Evolutionary conservation across 352 stramenopile genomes (phyloP).

Genomic region (Elongisporangium anandrum): DNA sequence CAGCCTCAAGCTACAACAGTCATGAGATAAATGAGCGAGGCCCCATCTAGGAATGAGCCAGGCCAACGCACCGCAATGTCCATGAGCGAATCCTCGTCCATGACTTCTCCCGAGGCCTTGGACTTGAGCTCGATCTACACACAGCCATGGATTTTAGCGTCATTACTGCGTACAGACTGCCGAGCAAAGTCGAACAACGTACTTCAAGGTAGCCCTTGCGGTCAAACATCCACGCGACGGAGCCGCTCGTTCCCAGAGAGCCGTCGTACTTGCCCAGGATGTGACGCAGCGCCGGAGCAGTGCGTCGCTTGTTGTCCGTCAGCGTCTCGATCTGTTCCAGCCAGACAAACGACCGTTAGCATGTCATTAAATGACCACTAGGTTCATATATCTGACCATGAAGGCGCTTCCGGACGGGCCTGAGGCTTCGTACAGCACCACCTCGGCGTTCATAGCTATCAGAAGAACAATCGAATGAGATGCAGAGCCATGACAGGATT

Average conservation of each 20-base stretch:
- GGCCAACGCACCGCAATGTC: conserved; percentile 54
- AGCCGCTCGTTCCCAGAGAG: conserved; percentile 66
- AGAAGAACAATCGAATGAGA: background rate
- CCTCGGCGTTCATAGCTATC: conserved; percentile 54
- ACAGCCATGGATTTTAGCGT: no score
- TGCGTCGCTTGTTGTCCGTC: conserved; percentile 81
- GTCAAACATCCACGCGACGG: conserved; percentile 84
- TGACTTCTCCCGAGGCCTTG: conserved; percentile 11
- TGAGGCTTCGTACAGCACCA: conserved; percentile 75
- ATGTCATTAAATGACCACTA: background rate
- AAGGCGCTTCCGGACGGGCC: conserved; percentile 67
- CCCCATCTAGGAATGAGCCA: no score
- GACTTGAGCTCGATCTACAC: conserved; percentile 41
- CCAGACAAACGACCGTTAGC: background rate
- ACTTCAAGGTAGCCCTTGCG: conserved; percentile 83
- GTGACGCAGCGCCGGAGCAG: conserved; percentile 72
- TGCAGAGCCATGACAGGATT: background rate
- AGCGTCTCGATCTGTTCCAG: conserved; percentile 67
- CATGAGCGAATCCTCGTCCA: conserved; percentile 76
- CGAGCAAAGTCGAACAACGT: background rate
- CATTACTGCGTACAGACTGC: no score
- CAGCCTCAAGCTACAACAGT: conserved; percentile 64
- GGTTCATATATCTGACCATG: conserved; percentile 32
- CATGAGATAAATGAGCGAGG: no score
- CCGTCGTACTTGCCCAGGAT: conserved; percentile 70